Evolutionary conservation across 2,329 filamentous ascomycete species (phyloP), one percentile per base, ranked within the genome.

Genomic region (Aspergillus sp.): DNA sequence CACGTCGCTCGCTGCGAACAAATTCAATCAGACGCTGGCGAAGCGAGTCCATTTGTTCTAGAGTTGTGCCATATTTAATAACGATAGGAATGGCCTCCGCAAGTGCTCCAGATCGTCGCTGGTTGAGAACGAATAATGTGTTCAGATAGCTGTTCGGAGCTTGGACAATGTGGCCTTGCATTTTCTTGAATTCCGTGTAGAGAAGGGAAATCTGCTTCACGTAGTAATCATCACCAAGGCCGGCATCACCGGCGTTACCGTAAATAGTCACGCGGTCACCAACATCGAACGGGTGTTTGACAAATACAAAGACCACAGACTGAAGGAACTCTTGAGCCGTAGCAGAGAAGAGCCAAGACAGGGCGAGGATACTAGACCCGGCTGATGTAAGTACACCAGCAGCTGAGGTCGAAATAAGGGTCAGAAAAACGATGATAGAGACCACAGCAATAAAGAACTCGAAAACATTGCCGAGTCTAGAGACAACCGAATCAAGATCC

Each of bases 101-200:
- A 5, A 97, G 82, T 5, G 89, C 90, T 62, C 93, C 93, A 35
- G 91, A 96, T 54, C 93, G 89, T 46, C 93, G 87, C 77, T 96
- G 92, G 74, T 98, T 98, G 45, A 97, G 87, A 62, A 98, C 96
- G 76, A 97, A 97, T 0, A 98, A 82, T 0, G 86, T 91, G 76
- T 97, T 98, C 55, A 98, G 84, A 39, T 96, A 87, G 57, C 90
- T 96, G 82, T 98, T 98, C 11, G 93, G 93, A 0, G 93, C 93
- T 74, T 97, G 93, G 0, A 98, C 93, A 23, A 97, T 89, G 67
- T 97, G 93, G 2, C 93, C 93, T 74, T 97, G 89, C 90, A 97
- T 93, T 81, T 97, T 97, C 82, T 97, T 97, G 80, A 97, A 97
- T 70, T 97, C 93, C 14, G 93, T 98, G 73, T 95, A 98, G 15